phyloP scores from a whole-genome alignment of 2,329 filamentous ascomycete species.

The Calonectria hawksworthii region DNA sequence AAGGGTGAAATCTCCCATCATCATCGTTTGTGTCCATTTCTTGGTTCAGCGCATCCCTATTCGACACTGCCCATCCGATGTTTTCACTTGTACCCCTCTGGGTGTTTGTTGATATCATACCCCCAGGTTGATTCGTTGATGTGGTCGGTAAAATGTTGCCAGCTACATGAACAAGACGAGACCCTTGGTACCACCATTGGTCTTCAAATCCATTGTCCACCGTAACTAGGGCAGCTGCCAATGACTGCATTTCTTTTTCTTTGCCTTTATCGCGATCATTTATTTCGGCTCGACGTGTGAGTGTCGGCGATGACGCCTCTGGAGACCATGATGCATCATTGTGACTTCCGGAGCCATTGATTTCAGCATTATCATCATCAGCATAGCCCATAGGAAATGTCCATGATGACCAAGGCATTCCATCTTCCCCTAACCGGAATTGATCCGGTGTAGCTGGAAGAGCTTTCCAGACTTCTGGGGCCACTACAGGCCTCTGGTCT shows the following conservation, averaged over 20 bases:
- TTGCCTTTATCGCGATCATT: slow-evolving; percentile 49
- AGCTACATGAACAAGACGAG: slow-evolving; percentile 43
- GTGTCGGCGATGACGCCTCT: slow-evolving; percentile 13
- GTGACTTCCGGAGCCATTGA: slow-evolving; percentile 1
- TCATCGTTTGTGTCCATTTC: background rate
- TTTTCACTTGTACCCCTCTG: slow-evolving; percentile 24
- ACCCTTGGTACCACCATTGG: slow-evolving; percentile 69
- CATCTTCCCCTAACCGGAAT: slow-evolving; percentile 59
- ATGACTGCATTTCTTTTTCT: slow-evolving; percentile 59
- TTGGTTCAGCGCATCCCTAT: background rate
- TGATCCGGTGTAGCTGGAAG: slow-evolving; percentile 56
- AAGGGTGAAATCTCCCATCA: slow-evolving; percentile 17
- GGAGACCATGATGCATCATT: background rate
- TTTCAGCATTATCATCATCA: slow-evolving; percentile 20
- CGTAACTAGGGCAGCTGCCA: slow-evolving; percentile 68
- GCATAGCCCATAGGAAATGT: slow-evolving; percentile 41
- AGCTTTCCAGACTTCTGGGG: slow-evolving; percentile 55
- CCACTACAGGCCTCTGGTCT: slow-evolving; percentile 31
- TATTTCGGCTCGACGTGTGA: slow-evolving; percentile 28
- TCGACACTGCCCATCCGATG: slow-evolving; percentile 36
- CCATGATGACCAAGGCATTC: slow-evolving; percentile 61
- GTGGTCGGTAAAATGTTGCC: slow-evolving; percentile 39
- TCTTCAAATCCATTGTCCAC: slow-evolving; percentile 71
- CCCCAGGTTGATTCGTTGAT: background rate
- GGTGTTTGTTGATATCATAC: slow-evolving; percentile 26